Conservation (phyloP, 2,329 filamentous ascomycete species). For the Coniochaeta sp. region DNA sequence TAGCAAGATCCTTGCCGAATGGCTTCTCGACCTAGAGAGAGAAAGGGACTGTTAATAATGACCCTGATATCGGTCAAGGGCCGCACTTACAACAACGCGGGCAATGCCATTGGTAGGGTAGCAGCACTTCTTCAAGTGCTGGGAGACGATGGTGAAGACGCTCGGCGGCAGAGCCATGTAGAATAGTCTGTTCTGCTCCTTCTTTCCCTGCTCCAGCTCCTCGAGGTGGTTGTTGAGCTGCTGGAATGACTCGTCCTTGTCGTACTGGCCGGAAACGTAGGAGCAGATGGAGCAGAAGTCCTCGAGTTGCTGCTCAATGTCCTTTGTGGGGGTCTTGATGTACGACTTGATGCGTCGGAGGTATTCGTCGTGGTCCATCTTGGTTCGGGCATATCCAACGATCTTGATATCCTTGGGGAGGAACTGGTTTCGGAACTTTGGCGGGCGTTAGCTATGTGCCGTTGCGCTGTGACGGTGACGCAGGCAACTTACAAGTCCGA, state of each 20-base stretch:
- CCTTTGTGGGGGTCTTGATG: conserved; percentile 98
- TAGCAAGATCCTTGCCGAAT: conserved; percentile 93
- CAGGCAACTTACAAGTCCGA: conserved; percentile 79
- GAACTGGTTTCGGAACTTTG: conserved; percentile 95
- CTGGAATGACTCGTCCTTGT: conserved; percentile 91
- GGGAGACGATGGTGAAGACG: conserved; percentile 95
- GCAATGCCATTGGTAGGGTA: conserved; percentile 88
- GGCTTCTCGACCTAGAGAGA: conserved; percentile 86
- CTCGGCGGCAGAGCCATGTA: conserved; percentile 99
- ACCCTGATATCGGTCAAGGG: neutral
- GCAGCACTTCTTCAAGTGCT: conserved; percentile 95
- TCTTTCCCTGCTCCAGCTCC: conserved; percentile 72
- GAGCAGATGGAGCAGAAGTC: conserved; percentile 84
- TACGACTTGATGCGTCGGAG: conserved; percentile 91
- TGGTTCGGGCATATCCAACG: conserved; percentile 97
- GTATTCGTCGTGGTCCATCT: conserved; percentile 98
- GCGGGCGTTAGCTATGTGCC: neutral
- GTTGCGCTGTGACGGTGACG: neutral
- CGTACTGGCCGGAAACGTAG: conserved; percentile 96
- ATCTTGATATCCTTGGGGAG: conserved; percentile 94
- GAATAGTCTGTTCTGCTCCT: conserved; percentile 87
- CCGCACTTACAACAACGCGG: conserved; percentile 73
- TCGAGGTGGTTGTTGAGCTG: conserved; percentile 79
- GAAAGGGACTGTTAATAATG: neutral
- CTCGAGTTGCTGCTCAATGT: conserved; percentile 89